phyloP scores from a whole-genome alignment of 352 stramenopile species.

The Globisporangium solare region DNA sequence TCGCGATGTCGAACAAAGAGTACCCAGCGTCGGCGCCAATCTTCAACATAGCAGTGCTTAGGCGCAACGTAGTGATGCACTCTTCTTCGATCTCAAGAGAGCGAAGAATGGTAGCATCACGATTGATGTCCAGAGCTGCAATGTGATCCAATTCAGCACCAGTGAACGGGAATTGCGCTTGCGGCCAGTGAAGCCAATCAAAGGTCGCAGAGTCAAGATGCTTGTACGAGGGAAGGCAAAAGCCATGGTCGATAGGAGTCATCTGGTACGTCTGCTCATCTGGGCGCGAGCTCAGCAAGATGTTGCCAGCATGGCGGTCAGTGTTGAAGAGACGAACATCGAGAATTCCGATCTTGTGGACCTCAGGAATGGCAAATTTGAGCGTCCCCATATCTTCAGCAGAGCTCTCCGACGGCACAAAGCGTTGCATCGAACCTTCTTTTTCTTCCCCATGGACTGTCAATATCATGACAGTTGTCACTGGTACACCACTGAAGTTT shows the following conservation, averaged over 20 bases:
- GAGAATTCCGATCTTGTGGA: conserved; percentile 88
- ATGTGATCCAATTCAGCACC: conserved; percentile 74
- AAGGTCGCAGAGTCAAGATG: conserved; percentile 78
- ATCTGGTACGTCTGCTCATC: conserved; percentile 75
- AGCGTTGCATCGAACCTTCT: conserved; percentile 84
- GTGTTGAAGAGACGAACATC: conserved; percentile 88
- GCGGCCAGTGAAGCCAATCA: conserved; percentile 86
- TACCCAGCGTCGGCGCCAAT: conserved; percentile 72
- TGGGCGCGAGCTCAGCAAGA: conserved; percentile 49
- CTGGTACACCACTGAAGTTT: conserved; percentile 79
- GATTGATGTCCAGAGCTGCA: conserved; percentile 46
- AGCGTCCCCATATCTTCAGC: conserved; percentile 86
- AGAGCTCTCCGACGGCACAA: conserved; percentile 76
- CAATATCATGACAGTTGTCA: conserved; percentile 73
- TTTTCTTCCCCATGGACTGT: conserved; percentile 59
- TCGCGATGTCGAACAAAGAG: conserved; percentile 83
- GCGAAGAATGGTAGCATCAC: conserved; percentile 59
- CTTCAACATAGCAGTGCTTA: conserved; percentile 75
- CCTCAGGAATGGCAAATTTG: conserved; percentile 79
- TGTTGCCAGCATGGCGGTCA: conserved; percentile 85
- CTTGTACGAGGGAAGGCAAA: conserved; percentile 80
- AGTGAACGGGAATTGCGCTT: conserved; percentile 86
- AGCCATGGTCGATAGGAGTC: conserved; percentile 88
- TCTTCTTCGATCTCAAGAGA: conserved; percentile 76
- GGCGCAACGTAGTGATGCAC: conserved; percentile 75